Evolutionary conservation across 2,329 filamentous ascomycete genomes (phyloP).

Genomic region (Conoideocrella luteorostrata): DNA sequence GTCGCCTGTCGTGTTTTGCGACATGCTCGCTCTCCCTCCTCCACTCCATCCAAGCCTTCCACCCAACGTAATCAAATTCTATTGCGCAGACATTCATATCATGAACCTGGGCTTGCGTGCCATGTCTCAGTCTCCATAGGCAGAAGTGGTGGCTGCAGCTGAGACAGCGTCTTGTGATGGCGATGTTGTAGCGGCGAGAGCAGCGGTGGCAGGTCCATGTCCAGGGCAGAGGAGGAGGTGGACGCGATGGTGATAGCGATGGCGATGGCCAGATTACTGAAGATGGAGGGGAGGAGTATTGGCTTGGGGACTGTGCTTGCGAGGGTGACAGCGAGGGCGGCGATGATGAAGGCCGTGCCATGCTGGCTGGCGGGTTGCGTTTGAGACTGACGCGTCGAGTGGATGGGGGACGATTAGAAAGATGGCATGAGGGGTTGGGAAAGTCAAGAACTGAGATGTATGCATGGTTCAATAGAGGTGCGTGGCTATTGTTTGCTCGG

Average conservation of each 20-base stretch:
- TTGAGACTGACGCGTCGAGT: not conserved
- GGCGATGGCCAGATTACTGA: not conserved
- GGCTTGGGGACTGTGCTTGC: not conserved
- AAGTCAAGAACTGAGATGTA: too few species aligned
- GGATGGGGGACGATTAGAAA: not conserved
- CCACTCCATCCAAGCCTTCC: slow-evolving; percentile 4
- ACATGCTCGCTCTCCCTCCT: not conserved
- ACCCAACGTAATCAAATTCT: slow-evolving; percentile 25
- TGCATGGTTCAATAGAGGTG: too few species aligned
- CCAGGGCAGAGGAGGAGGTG: slow-evolving; percentile 17
- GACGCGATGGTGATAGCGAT: not conserved
- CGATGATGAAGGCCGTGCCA: not conserved
- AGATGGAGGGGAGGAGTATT: not conserved
- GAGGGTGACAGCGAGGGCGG: not conserved
- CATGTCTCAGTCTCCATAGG: slow-evolving; percentile 14
- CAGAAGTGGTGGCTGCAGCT: slow-evolving; percentile 31
- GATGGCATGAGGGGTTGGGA: too few species aligned
- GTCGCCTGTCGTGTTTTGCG: not conserved
- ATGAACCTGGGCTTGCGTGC: not conserved
- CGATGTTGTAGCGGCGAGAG: slow-evolving; percentile 18
- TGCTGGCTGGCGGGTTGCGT: too few species aligned
- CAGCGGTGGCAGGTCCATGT: slow-evolving; percentile 29
- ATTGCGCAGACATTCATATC: slow-evolving; percentile 14
- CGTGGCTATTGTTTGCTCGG: too few species aligned
- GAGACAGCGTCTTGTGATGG: slow-evolving; percentile 31